Percentiles rank a stretch among this genome's conserved stretches.
These are phyloP conservation scores for Hemileccinum impolitum DNA, from an alignment of 768 basidiomycete genomes.

Conservation along the genomic window DNA sequence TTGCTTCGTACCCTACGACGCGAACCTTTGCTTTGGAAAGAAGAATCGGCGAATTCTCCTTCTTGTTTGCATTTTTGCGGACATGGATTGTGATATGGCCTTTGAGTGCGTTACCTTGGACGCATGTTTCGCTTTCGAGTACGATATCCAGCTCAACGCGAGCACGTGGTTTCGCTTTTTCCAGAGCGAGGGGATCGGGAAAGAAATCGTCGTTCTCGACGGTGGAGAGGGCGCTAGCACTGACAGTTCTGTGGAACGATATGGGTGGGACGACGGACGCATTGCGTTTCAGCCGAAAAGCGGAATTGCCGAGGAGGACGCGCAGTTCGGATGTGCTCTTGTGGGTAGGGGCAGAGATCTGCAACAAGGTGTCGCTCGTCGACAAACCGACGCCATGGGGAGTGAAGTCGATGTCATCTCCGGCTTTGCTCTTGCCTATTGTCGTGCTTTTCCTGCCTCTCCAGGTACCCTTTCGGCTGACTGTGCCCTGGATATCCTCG, in stretches of 20 bases:
- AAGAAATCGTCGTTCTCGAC: conserved; percentile 6
- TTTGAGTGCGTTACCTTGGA: conserved; percentile 73
- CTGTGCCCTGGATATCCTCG: conserved; percentile 9
- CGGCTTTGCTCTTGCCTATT: conserved; percentile 4
- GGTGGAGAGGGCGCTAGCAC: conserved; percentile 3
- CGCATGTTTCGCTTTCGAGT: conserved; percentile 69
- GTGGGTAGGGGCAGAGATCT: conserved; percentile 44
- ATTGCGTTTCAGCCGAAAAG: conserved; percentile 52
- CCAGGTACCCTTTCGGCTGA: conserved; percentile 14
- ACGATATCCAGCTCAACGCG: conserved; percentile 80
- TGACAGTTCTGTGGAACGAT: conserved; percentile 6
- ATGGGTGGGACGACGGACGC: conserved; percentile 40
- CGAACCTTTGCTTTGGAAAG: conserved; percentile 76
- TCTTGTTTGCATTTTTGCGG: conserved; percentile 50
- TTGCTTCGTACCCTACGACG: conserved; percentile 81
- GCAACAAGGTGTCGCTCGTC: conserved; percentile 53
- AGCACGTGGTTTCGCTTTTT: conserved; percentile 69
- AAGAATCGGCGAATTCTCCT: conserved; percentile 47
- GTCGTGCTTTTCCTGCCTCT: conserved; percentile 6
- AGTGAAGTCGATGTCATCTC: conserved; percentile 5
- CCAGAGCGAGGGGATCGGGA: conserved; percentile 44
- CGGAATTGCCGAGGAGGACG: conserved; percentile 58
- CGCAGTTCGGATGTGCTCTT: conserved; percentile 57
- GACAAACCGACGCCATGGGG: conserved; percentile 30
- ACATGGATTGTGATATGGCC: conserved; percentile 70